Evolutionary conservation across 2,329 filamentous ascomycete species (phyloP), one percentile per base, ranked within the genome.

Genomic region (Sclerotinia minor): DNA sequence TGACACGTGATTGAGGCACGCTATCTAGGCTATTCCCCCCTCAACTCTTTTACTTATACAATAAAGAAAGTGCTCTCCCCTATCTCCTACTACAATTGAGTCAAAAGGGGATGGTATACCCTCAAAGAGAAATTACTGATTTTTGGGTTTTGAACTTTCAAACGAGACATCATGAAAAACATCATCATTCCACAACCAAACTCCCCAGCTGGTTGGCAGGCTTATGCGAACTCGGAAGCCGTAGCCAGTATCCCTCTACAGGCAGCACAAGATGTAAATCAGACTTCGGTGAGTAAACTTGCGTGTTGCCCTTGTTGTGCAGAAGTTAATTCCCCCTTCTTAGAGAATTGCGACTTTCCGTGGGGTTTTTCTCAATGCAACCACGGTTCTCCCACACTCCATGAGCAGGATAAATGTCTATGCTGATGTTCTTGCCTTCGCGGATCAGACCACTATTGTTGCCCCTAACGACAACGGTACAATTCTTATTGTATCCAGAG

Each of bases 161-260:
- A 35, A 54, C 26, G 19, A 32, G 3, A n/a, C 29, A 61, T 6
- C 7, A 61, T 61, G 58, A 61, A n/a, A 13, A 61, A 24, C 11
- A 49, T 49, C 7, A 49, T 61, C 13, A 61, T 61, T 0, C 58
- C 58, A 19, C 58, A 61, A 44, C 58, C 58, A 1, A 49, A 61
- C 21, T 35, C 58, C 17, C 58, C 58, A 61, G 29, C 58, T 49
- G 58, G 58, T 7, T 61, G 58, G 58, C 44, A 49, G 21, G 58
- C 58, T 21, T 61, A 49, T 24, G 58, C 58, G 5, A 61, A 17
- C 45, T 47, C 45, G 13, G 21, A 61, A 3, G 58, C 58, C 29
- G 58, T 61, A 21, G 58, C 29, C 21, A 61, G 21, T 24, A 61
- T 61, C 9, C 58, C 58, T n/a, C 58, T 61, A 21, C 58, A 61